Evolutionary conservation across 495 filamentous ascomycete genomes (phyloP).

Genomic region (Penicillium verhagenii): DNA sequence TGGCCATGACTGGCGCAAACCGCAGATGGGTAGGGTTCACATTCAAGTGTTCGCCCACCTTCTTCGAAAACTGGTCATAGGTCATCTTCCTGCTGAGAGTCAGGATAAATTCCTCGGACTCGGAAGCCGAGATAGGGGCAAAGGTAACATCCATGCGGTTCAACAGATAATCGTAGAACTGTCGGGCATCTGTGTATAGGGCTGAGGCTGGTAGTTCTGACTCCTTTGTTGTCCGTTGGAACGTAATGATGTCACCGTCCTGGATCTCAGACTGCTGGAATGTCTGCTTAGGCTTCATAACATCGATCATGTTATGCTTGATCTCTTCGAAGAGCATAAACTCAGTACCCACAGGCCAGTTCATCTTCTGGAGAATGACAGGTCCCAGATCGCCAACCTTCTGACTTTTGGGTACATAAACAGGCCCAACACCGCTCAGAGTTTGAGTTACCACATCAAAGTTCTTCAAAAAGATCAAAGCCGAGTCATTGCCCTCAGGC

Average conservation of each 20-base stretch:
- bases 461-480: conserved; percentile 89
- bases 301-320: conserved; percentile 95
- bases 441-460: conserved; percentile 78
- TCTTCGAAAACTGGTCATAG: conserved; percentile 86
- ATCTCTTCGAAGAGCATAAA: conserved; percentile 91
- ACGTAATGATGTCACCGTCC: conserved; percentile 95
- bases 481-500: conserved; percentile 58
- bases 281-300: conserved; percentile 85
- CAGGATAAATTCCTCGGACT: conserved; percentile 63
- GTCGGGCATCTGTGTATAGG: conserved; percentile 63
- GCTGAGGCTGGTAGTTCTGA: conserved; percentile 53
- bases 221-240: conserved; percentile 68
- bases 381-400: conserved; percentile 85
- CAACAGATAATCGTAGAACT: conserved; percentile 89
- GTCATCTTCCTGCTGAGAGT: conserved; percentile 80
- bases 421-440: conserved; percentile 70
- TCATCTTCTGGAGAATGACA: conserved; percentile 78
- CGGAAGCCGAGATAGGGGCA: conserved; percentile 35
- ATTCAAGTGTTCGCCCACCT: conserved; percentile 77
- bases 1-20: conserved; percentile 79
- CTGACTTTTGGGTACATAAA: conserved; percentile 83
- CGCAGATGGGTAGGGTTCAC: conserved; percentile 83
- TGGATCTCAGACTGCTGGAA: conserved; percentile 91
- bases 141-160: conserved; percentile 71
- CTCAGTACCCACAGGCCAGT: conserved; percentile 68